Evolutionary conservation across 306 rosid species (phyloP), one percentile per base, ranked within the genome.

Genomic region (Rubus idaeus): DNA sequence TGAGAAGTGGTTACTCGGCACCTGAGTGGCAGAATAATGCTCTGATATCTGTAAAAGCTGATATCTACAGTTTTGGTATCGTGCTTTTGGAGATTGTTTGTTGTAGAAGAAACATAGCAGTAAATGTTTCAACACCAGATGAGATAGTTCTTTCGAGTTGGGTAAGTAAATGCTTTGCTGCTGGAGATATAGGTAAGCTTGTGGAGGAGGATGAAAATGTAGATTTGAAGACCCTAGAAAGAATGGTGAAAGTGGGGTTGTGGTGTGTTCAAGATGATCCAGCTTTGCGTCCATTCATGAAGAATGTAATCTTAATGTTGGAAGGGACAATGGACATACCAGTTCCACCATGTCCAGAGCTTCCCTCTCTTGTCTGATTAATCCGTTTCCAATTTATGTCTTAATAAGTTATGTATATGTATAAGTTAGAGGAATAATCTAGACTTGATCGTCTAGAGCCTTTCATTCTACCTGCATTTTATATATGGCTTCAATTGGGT

Each of bases 241-340:
- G 58, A 53, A 18, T 53, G 58, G 10, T 53, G 10, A 53, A 18
- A 18, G 58, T 53, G 58, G 58, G 58, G 9, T 53, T 53, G 23
- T 53, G 10, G 58, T 53, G 58, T 6, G 58, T 53, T 53, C 58
- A 53, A 53, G 4, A 53, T 17, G 58, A 53, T 53, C 58, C 58
- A 3, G 23, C 58, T 53, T 5, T 53, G 10, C 58, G 58, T 16
- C 58, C 58, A 1, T 53, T 53, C 4, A 53, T 53, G 58, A 53
- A 16, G 23, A 53, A 53, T 5, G 58, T 18, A 2, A 53, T 53
- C 21, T 18, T 53, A 23, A 53, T 18, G 23, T 53, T 53, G 58
- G 58, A 53, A 53, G 58, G 58, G 58, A 53, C 58, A 6, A 53
- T 53, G 58, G 58, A 53, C 23, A 53, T 53, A 53, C 58, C 58